Evolutionary conservation across 2,329 filamentous ascomycete genomes (phyloP).

Genomic region (Fusarium nurragi): DNA sequence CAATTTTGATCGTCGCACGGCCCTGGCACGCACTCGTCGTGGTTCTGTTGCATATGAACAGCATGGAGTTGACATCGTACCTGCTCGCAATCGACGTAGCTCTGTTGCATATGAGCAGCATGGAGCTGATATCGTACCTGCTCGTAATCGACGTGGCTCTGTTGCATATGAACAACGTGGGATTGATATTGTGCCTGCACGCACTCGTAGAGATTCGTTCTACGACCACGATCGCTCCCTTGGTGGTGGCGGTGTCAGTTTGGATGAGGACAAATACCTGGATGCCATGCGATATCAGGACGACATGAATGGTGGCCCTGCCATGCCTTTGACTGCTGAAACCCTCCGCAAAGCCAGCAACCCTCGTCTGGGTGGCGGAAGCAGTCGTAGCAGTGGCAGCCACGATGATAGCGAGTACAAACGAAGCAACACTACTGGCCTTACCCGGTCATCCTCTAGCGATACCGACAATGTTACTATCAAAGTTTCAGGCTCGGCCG

Average conservation of each 20-base stretch:
- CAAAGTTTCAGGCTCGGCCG: constrained; percentile 65
- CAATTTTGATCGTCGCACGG: constrained; percentile 48
- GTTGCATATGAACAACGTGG: constrained; percentile 52
- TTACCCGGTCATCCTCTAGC: constrained; percentile 62
- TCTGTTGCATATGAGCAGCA: constrained; percentile 53
- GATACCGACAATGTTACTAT: constrained; percentile 70
- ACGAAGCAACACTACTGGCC: constrained; percentile 69
- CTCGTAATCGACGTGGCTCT: constrained; percentile 48
- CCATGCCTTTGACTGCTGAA: constrained; percentile 64
- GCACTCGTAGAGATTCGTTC: constrained; percentile 53
- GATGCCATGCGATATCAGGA: constrained; percentile 61
- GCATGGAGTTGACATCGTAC: constrained; percentile 53
- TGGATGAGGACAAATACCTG: constrained; percentile 53
- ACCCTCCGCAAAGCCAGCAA: constrained; percentile 61
- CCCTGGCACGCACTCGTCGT: constrained; percentile 49
- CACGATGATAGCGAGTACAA: constrained; percentile 72
- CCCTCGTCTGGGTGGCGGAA: constrained; percentile 55
- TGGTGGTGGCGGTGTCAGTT: constrained; percentile 48
- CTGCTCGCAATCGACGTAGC: constrained; percentile 49
- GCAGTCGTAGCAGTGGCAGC: constrained; percentile 66
- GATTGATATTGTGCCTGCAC: constrained; percentile 50
- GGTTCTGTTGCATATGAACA: constrained; percentile 51
- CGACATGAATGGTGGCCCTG: constrained; percentile 57
- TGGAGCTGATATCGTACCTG: constrained; percentile 50
- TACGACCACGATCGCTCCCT: constrained; percentile 51